Percentiles rank a stretch among this genome's conserved stretches.
Evolutionary conservation across 768 basidiomycete species (phyloP).

Genomic region (Lactifluus hygrophoroides): DNA sequence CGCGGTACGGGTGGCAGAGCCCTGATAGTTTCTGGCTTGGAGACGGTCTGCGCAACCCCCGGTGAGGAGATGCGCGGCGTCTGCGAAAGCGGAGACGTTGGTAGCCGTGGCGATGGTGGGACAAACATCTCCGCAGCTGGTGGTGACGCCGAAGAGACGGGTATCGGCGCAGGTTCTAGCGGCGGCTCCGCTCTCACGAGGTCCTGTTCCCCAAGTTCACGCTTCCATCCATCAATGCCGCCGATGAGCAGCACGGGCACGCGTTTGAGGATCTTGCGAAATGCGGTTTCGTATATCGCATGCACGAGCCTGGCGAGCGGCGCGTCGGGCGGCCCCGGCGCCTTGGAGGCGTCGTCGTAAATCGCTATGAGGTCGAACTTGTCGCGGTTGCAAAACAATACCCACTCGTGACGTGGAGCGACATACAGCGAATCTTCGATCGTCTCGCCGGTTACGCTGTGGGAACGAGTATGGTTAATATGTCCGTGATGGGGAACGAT

Average conservation of each 20-base stretch:
- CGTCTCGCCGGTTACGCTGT: slow-evolving; percentile 53
- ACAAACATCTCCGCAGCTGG: background rate
- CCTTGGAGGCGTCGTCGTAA: slow-evolving; percentile 62
- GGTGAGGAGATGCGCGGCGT: slow-evolving; percentile 1
- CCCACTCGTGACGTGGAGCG: slow-evolving; percentile 59
- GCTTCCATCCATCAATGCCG: slow-evolving; percentile 76
- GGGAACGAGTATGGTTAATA: background rate
- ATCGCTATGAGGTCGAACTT: slow-evolving; percentile 84
- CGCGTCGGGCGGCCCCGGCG: slow-evolving; percentile 39
- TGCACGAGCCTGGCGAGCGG: slow-evolving; percentile 53
- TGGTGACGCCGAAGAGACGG: background rate
- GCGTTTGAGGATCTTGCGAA: slow-evolving; percentile 59
- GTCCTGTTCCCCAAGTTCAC: slow-evolving; percentile 40
- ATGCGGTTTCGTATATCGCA: slow-evolving; percentile 67
- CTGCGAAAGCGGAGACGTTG: background rate
- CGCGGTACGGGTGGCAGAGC: slow-evolving; percentile 8
- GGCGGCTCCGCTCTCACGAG: slow-evolving; percentile 24
- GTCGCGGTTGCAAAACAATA: slow-evolving; percentile 75
- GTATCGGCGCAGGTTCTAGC: background rate
- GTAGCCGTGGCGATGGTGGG: slow-evolving; percentile 1
- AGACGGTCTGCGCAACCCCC: background rate
- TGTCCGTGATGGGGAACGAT: background rate
- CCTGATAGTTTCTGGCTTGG: slow-evolving; percentile 5
- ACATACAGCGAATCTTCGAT: slow-evolving; percentile 71
- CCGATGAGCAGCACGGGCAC: slow-evolving; percentile 80